These are phyloP conservation scores for Cladosporium phlei DNA, from an alignment of 2,329 filamentous ascomycete species.

Conservation along the genomic window DNA sequence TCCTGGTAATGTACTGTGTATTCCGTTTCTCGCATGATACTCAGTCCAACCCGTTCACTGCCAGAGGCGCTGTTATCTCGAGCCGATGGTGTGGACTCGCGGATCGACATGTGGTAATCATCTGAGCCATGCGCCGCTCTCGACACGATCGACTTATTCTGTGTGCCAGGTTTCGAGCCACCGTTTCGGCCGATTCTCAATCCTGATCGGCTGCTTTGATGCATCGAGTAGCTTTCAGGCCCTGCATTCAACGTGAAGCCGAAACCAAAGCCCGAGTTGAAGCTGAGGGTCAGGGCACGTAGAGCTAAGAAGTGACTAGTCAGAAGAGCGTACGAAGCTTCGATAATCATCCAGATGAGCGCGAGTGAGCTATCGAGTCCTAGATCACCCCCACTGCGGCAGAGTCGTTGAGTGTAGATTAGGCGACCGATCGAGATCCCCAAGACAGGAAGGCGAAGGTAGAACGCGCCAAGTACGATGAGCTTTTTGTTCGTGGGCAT, in stretches of 20 bases:
- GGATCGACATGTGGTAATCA: neutral
- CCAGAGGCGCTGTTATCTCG: neutral
- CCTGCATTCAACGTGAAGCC: slow-evolving; percentile 11
- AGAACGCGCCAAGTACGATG: slow-evolving; percentile 36
- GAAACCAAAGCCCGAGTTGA: slow-evolving; percentile 31
- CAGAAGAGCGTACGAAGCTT: slow-evolving; percentile 34
- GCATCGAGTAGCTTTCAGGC: slow-evolving; percentile 12
- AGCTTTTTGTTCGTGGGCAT: slow-evolving; percentile 32
- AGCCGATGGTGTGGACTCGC: neutral
- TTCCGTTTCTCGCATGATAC: slow-evolving; percentile 3
- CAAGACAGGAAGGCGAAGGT: slow-evolving; percentile 28
- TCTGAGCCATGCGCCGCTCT: too few species aligned
- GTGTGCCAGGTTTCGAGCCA: neutral
- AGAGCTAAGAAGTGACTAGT: slow-evolving; percentile 34
- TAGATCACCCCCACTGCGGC: slow-evolving; percentile 19
- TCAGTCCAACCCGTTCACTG: neutral
- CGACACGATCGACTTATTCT: neutral
- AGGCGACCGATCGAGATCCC: slow-evolving; percentile 27
- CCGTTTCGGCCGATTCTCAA: neutral
- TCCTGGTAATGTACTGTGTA: neutral
- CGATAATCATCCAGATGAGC: slow-evolving; percentile 28
- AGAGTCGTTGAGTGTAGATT: slow-evolving; percentile 23
- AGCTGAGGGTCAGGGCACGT: slow-evolving; percentile 32
- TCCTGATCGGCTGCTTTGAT: neutral
- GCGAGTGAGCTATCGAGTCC: slow-evolving; percentile 24